phyloP scores from a whole-genome alignment of 176 grass and related monocot genomes.

The Cenchrus fungigraminus region DNA sequence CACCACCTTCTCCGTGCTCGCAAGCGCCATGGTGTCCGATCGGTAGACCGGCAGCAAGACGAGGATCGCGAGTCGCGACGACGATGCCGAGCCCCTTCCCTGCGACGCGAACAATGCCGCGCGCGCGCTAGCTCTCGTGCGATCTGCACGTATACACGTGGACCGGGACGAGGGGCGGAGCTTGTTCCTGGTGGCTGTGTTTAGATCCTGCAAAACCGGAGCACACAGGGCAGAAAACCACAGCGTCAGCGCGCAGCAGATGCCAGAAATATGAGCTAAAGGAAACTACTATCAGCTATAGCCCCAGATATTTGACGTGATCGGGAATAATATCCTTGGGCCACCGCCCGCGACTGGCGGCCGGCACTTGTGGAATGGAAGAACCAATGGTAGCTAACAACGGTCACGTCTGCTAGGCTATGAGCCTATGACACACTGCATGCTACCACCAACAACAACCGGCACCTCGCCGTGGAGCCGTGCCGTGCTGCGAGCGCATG shows the following conservation, averaged over 20 bases:
- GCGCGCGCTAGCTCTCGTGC: no score
- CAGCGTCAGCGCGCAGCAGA: background rate
- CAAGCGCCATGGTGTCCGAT: constrained; percentile 53
- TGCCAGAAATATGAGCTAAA: no score
- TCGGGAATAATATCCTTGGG: background rate
- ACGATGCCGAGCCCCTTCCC: background rate
- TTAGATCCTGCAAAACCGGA: constrained; percentile 53
- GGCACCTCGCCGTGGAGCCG: background rate
- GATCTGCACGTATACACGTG: background rate
- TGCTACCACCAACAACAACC: background rate
- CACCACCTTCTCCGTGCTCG: constrained; percentile 70
- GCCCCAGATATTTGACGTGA: background rate
- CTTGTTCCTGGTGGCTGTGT: background rate
- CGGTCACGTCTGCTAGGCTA: background rate
- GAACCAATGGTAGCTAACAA: constrained; percentile 19
- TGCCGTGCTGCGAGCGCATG: background rate
- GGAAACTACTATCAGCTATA: background rate
- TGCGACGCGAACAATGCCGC: background rate
- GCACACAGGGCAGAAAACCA: background rate
- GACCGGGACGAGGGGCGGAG: background rate
- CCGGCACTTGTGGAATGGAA: background rate
- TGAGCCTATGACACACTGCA: background rate
- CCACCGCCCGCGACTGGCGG: background rate
- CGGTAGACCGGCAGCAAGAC: no score
- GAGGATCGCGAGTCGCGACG: background rate